These are phyloP conservation scores for Elaeis guineensis DNA, from an alignment of 176 grass and related monocot species.

Conservation along the genomic window DNA sequence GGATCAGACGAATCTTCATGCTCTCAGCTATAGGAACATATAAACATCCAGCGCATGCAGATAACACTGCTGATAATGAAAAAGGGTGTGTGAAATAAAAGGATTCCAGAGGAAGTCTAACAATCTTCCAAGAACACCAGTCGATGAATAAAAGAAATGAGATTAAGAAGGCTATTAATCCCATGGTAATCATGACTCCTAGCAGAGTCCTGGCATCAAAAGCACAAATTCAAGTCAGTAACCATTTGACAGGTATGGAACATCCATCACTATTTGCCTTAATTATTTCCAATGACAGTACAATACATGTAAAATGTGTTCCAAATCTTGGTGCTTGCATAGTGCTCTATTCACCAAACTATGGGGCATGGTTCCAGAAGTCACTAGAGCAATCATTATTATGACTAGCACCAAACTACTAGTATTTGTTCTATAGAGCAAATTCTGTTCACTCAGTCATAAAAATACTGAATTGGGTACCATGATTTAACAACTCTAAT, in stretches of 20 bases:
- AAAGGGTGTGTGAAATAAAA: slow-evolving; percentile 86
- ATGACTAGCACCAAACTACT: too few species aligned
- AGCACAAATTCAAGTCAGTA: slow-evolving; percentile 26
- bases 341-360: too few species aligned
- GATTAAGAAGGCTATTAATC: slow-evolving; percentile 54
- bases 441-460: too few species aligned
- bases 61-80: slow-evolving; percentile 66
- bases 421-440: too few species aligned
- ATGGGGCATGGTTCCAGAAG: too few species aligned
- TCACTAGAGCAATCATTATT: too few species aligned
- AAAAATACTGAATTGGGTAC: too few species aligned
- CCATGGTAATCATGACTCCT: slow-evolving; percentile 66
- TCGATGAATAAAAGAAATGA: slow-evolving; percentile 76
- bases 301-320: too few species aligned
- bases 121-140: slow-evolving; percentile 93
- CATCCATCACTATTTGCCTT: slow-evolving; percentile 8
- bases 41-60: slow-evolving; percentile 64
- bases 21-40: slow-evolving; percentile 68
- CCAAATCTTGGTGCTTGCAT: too few species aligned
- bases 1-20: slow-evolving; percentile 67
- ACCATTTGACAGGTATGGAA: background rate
- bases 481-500: too few species aligned
- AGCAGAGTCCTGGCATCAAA: slow-evolving; percentile 59
- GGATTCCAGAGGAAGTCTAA: slow-evolving; percentile 76
- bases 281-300: background rate